Conservation (phyloP, 2,329 filamentous ascomycete genomes). For the Fusarium sp. region DNA sequence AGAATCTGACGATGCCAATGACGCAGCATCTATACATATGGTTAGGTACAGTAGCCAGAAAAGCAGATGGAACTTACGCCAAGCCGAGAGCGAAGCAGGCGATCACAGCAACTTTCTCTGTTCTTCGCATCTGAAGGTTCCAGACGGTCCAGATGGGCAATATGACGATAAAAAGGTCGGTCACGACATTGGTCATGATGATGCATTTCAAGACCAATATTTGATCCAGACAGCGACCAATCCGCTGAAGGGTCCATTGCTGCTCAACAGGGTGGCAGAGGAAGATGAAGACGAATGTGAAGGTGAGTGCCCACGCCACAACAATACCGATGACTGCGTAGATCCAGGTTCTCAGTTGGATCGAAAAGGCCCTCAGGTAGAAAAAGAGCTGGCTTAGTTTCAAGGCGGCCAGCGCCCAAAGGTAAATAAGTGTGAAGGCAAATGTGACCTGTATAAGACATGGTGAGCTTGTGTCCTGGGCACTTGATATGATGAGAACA, state of each 20-base stretch:
- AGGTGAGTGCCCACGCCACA: conserved; percentile 34
- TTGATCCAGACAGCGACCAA: conserved; percentile 42
- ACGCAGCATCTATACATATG: neutral
- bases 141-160: conserved; percentile 56
- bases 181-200: conserved; percentile 53
- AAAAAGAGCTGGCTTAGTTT: conserved; percentile 42
- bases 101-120: conserved; percentile 47
- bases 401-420: conserved; percentile 39
- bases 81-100: conserved; percentile 42
- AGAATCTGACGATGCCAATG: conserved; percentile 26
- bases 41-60: neutral
- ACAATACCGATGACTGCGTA: conserved; percentile 26
- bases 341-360: conserved; percentile 31
- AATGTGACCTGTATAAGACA: neutral
- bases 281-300: conserved; percentile 43
- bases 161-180: conserved; percentile 55
- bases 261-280: conserved; percentile 40
- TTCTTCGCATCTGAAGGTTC: conserved; percentile 49
- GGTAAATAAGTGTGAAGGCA: conserved; percentile 28
- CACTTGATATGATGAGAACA: neutral
- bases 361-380: conserved; percentile 36
- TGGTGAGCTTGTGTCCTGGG: neutral
- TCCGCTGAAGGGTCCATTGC: conserved; percentile 42
- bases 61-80: conserved; percentile 28
- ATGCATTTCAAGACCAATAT: conserved; percentile 41